Evolutionary conservation across 1,284 basidiomycete genomes (phyloP).

Genomic region (Fomitopsis betulina): DNA sequence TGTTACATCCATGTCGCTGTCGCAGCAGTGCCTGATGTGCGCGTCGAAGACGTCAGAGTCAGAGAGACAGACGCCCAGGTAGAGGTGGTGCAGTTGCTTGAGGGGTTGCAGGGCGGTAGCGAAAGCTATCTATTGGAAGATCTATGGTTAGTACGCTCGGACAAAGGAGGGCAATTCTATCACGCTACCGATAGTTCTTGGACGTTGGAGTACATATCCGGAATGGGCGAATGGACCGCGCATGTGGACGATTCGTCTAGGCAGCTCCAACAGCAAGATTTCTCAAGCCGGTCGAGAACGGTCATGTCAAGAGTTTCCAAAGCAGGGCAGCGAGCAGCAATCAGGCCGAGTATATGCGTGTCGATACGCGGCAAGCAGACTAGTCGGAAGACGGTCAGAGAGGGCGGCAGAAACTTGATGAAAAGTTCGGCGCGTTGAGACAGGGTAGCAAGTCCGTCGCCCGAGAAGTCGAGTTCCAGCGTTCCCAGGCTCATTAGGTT

Average conservation of each 20-base stretch:
- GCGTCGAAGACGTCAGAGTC: constrained; percentile 37
- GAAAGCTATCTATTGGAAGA: constrained; percentile 22
- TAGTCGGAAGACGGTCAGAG: constrained; percentile 39
- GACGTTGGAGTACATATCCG: constrained; percentile 39
- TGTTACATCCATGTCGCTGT: constrained; percentile 33
- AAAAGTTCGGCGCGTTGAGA: constrained; percentile 19
- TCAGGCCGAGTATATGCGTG: constrained; percentile 36
- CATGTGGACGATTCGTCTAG: constrained; percentile 54
- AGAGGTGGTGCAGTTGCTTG: constrained; percentile 43
- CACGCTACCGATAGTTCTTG: constrained; percentile 46
- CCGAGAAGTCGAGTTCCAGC: constrained; percentile 23
- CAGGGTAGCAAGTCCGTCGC: constrained; percentile 24
- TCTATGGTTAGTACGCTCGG: background rate
- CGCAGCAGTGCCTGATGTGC: constrained; percentile 36
- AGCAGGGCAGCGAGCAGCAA: constrained; percentile 41
- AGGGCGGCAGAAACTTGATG: constrained; percentile 20
- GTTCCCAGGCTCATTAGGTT: constrained; percentile 15
- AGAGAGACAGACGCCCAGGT: constrained; percentile 57
- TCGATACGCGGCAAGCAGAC: constrained; percentile 53
- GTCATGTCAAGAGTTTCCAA: constrained; percentile 47
- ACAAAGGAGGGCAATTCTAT: background rate
- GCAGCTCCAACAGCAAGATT: constrained; percentile 55
- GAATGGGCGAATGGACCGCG: constrained; percentile 59
- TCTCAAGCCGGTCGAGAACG: constrained; percentile 51
- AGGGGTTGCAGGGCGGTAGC: constrained; percentile 33